Evolutionary conservation across 148 eudicot genomes (phyloP).

Genomic region (Fagopyrum homotropicum): DNA sequence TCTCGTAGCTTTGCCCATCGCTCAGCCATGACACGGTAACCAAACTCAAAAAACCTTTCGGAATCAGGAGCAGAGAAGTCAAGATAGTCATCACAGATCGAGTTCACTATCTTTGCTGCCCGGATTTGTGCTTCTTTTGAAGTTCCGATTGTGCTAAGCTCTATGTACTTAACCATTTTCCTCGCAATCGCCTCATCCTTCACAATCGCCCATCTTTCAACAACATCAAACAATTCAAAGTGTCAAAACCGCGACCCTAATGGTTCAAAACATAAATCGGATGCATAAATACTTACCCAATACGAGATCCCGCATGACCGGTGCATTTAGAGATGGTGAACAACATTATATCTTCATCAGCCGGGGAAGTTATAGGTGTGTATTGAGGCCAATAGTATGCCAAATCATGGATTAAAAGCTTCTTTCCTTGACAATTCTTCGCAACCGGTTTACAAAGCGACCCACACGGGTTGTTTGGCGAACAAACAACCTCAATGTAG

Average conservation of each 20-base stretch:
- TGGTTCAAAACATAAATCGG: no score
- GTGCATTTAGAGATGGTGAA: slow-evolving; percentile 79
- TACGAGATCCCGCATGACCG: slow-evolving; percentile 87
- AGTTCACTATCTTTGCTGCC: slow-evolving; percentile 53
- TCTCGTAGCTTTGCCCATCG: slow-evolving; percentile 62
- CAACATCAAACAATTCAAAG: not conserved
- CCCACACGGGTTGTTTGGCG: slow-evolving; percentile 84
- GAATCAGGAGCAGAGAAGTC: not conserved
- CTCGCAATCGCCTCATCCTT: slow-evolving; percentile 61
- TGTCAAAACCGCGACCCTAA: not conserved
- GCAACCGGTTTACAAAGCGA: slow-evolving; percentile 25
- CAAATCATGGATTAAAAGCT: slow-evolving; percentile 56
- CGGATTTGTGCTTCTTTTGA: slow-evolving; percentile 78
- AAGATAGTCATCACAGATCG: slow-evolving; percentile 38
- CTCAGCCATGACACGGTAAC: slow-evolving; percentile 36
- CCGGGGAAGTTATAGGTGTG: slow-evolving; percentile 51
- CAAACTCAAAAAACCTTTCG: slow-evolving; percentile 37
- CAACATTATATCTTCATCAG: slow-evolving; percentile 58
- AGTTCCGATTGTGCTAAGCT: slow-evolving; percentile 68
- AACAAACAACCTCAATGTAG: slow-evolving; percentile 68
- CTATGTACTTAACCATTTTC: slow-evolving; percentile 63
- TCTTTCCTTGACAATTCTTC: slow-evolving; percentile 9
- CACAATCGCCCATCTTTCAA: slow-evolving; percentile 77
- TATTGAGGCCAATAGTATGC: slow-evolving; percentile 96
- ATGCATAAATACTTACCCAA: slow-evolving; percentile 39